Conservation (phyloP, 2,329 filamentous ascomycete species). For the Talaromyces amestolkiae region DNA sequence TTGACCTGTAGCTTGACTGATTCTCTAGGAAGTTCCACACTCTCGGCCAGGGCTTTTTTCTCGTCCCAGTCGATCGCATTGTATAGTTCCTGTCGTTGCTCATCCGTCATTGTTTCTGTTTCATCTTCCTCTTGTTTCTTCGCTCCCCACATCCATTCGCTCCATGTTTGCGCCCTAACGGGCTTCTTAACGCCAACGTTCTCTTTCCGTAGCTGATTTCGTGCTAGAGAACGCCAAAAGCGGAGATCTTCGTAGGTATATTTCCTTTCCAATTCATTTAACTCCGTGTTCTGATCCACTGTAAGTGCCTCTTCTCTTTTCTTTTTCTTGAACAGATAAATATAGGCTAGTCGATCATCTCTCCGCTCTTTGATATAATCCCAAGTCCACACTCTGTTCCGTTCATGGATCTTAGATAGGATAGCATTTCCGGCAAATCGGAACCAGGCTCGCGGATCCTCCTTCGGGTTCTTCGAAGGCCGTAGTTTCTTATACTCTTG, state of each 20-base stretch:
- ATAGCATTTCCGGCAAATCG: conserved; percentile 87
- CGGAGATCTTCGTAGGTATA: conserved; percentile 90
- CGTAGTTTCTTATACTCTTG: conserved; percentile 95
- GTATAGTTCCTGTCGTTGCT: conserved; percentile 94
- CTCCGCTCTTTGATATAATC: conserved; percentile 88
- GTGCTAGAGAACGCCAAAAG: conserved; percentile 92
- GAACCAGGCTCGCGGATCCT: conserved; percentile 90
- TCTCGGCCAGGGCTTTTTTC: conserved; percentile 82
- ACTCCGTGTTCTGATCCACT: conserved; percentile 66
- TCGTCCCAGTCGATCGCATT: conserved; percentile 98
- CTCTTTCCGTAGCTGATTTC: conserved; percentile 93
- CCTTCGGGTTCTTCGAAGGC: conserved; percentile 78
- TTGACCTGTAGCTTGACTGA: conserved; percentile 91
- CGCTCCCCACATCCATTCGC: conserved; percentile 86
- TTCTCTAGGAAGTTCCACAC: conserved; percentile 85
- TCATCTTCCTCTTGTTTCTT: conserved; percentile 70
- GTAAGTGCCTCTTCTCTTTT: conserved; percentile 69
- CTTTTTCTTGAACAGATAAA: conserved; percentile 92
- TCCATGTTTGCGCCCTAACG: conserved; percentile 76
- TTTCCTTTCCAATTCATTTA: conserved; percentile 79
- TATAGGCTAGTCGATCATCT: conserved; percentile 85
- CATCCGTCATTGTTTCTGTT: conserved; percentile 84
- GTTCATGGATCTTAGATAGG: conserved; percentile 89
- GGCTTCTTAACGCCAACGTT: conserved; percentile 81
- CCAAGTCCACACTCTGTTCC: conserved; percentile 93